These are phyloP conservation scores for Tubosaeta brunneosetosa DNA, from an alignment of 768 basidiomycete genomes.

Conservation along the genomic window DNA sequence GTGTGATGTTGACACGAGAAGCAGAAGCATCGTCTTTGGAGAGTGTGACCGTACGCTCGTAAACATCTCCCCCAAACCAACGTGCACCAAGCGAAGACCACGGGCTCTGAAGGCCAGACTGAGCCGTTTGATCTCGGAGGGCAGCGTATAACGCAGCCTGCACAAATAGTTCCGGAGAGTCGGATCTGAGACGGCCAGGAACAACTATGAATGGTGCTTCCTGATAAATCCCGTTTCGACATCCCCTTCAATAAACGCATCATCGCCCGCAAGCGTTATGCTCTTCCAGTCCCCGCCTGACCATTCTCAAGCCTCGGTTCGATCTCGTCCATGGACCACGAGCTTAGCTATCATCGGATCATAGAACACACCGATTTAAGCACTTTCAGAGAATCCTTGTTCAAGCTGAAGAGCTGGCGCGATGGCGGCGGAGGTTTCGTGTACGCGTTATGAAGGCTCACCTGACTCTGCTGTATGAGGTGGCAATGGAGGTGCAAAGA, in stretches of 20 bases:
- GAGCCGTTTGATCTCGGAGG: constrained; percentile 52
- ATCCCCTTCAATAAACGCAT: constrained; percentile 70
- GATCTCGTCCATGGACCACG: constrained; percentile 80
- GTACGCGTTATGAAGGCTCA: constrained; percentile 20
- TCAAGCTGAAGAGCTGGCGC: constrained; percentile 75
- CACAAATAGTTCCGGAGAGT: constrained; percentile 59
- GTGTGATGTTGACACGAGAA: constrained; percentile 34
- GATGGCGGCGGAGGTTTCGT: constrained; percentile 26
- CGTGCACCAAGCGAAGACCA: constrained; percentile 70
- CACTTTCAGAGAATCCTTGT: constrained; percentile 79
- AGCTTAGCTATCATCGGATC: constrained; percentile 93
- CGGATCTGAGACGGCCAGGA: constrained; percentile 61
- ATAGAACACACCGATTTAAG: constrained; percentile 83
- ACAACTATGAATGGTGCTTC: constrained; percentile 83
- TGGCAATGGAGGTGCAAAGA: constrained; percentile 50
- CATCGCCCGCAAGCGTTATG: constrained; percentile 77
- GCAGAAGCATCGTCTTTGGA: constrained; percentile 49
- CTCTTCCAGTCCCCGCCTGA: constrained; percentile 77
- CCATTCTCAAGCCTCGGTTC: constrained; percentile 79
- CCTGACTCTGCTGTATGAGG: constrained; percentile 26
- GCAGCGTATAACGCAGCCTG: constrained; percentile 76
- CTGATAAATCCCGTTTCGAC: constrained; percentile 92
- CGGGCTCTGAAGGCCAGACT: constrained; percentile 40
- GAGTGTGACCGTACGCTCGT: constrained; percentile 58
- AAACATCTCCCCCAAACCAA: constrained; percentile 72